phyloP scores from a whole-genome alignment of 306 rosid genomes.

The Prunus mume region DNA sequence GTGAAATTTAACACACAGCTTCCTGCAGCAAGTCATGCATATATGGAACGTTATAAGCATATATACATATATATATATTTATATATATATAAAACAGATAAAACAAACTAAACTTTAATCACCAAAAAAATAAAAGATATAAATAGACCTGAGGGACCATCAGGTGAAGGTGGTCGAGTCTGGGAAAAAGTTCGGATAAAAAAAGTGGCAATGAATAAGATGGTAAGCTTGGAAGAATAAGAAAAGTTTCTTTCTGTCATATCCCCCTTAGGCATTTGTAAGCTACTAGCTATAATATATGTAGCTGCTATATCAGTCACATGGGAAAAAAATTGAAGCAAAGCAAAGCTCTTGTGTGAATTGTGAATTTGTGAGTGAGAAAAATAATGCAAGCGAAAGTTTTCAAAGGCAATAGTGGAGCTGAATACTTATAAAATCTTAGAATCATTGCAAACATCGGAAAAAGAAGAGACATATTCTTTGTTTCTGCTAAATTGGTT shows the following conservation, averaged over 20 bases:
- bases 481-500: neutral
- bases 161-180: neutral
- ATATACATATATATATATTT: too few species aligned
- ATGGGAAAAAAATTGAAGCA: neutral
- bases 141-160: slow-evolving; percentile 2
- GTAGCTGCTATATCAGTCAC: neutral
- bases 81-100: neutral
- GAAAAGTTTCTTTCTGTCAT: slow-evolving; percentile 6
- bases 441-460: slow-evolving; percentile 22
- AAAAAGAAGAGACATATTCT: slow-evolving; percentile 13
- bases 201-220: slow-evolving; percentile 8
- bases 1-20: slow-evolving; percentile 44
- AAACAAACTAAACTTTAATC: neutral
- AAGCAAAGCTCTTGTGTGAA: neutral
- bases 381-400: slow-evolving; percentile 21
- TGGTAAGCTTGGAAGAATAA: neutral
- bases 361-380: neutral
- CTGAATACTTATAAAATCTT: slow-evolving; percentile 24
- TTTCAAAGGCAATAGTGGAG: slow-evolving; percentile 2
- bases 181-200: neutral
- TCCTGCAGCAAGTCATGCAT: slow-evolving; percentile 32
- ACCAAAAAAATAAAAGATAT: neutral
- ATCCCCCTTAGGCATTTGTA: neutral
- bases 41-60: neutral
- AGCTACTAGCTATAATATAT: neutral